Conservation (phyloP, 257 asterid species). For the Nicotiana benthamiana region DNA sequence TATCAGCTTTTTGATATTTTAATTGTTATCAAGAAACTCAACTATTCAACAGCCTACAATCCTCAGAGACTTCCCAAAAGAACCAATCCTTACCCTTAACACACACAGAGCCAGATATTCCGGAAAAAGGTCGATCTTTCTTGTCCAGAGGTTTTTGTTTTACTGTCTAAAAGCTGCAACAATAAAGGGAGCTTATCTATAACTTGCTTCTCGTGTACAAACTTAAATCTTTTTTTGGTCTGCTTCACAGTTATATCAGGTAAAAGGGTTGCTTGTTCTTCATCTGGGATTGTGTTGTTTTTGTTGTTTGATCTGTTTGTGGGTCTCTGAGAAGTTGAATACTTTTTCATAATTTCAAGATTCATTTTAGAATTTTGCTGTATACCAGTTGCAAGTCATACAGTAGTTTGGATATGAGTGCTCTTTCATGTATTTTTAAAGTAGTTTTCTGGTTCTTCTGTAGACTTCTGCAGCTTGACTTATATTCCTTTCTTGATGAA, state of each 20-base stretch:
- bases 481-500: neutral
- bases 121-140: neutral
- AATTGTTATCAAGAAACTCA: constrained; percentile 4
- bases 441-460: neutral
- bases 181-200: neutral
- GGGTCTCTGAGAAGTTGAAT: neutral
- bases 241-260: constrained; percentile 11
- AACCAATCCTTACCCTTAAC: neutral
- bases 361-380: neutral
- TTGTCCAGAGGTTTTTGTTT: neutral
- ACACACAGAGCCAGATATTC: neutral
- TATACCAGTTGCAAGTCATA: neutral
- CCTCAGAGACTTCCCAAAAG: neutral
- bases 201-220: neutral
- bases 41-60: constrained; percentile 13
- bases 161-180: neutral
- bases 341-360: neutral
- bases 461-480: neutral
- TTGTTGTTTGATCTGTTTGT: neutral
- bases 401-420: neutral
- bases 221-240: neutral
- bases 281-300: neutral
- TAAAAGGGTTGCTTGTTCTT: neutral
- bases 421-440: neutral
- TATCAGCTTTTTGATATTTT: neutral